These are phyloP conservation scores for Azolla pinnata DNA, from an alignment of 75 land plant species.

Conservation along the genomic window DNA sequence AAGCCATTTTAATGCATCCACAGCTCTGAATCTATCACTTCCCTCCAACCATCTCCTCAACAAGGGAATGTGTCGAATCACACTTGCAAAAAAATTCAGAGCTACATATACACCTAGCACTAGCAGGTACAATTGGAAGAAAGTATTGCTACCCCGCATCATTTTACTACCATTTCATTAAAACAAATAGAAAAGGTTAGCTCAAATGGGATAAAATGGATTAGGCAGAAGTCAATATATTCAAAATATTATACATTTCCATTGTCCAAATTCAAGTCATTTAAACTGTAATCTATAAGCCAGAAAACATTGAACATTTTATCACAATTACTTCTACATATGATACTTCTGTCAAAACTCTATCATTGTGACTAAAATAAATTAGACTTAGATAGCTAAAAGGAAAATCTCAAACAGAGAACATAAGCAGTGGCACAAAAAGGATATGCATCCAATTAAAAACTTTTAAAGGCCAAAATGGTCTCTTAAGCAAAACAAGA, in stretches of 20 bases:
- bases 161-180: slow-evolving; percentile 43
- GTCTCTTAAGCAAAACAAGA: not conserved
- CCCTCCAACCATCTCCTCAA: slow-evolving; percentile 46
- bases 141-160: slow-evolving; percentile 45
- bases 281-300: not conserved
- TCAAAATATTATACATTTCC: not conserved
- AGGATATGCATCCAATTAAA: not conserved
- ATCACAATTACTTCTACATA: not conserved
- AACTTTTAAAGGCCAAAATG: not conserved
- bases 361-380: not conserved
- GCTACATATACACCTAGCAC: slow-evolving; percentile 70
- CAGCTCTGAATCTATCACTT: slow-evolving; percentile 41
- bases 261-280: not conserved
- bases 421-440: not conserved
- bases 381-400: not conserved
- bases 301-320: not conserved
- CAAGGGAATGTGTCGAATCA: slow-evolving; percentile 53
- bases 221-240: not conserved
- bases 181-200: slow-evolving; percentile 1
- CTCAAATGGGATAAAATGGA: not conserved
- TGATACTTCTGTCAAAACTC: not conserved
- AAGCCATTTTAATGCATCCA: slow-evolving; percentile 84
- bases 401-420: not conserved
- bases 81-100: slow-evolving; percentile 38
- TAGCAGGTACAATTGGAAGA: slow-evolving; percentile 56